Percentiles rank a stretch among this genome's conserved stretches.
These are phyloP conservation scores for Neurospora sp. DNA, from an alignment of 495 filamentous ascomycete genomes.

Conservation along the genomic window DNA sequence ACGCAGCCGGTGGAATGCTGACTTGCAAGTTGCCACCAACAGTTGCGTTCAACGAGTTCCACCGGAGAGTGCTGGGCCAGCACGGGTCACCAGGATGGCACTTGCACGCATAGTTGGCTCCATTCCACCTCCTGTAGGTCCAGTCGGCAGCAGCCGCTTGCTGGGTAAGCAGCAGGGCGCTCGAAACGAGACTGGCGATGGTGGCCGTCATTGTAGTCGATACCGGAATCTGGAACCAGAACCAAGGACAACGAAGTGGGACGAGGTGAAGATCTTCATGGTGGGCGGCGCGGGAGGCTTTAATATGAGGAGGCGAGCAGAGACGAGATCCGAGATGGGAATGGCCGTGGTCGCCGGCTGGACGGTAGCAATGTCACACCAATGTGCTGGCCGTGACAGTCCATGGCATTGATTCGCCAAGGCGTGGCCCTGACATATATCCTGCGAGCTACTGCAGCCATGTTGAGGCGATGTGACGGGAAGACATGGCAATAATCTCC, in stretches of 20 bases:
- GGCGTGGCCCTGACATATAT: background rate
- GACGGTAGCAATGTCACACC: background rate
- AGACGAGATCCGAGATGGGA: background rate
- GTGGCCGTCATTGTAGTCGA: conserved; percentile 9
- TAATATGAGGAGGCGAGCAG: background rate
- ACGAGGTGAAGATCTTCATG: background rate
- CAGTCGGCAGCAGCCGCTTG: conserved; percentile 3
- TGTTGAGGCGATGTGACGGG: background rate
- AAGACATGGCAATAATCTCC: background rate
- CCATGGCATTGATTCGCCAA: background rate
- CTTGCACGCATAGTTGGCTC: conserved; percentile 31
- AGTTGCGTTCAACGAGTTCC: conserved; percentile 27
- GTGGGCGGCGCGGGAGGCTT: background rate
- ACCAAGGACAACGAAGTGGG: background rate
- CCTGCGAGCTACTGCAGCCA: background rate
- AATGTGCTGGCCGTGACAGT: background rate
- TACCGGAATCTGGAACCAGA: background rate
- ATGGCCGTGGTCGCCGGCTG: background rate
- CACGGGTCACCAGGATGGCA: conserved; percentile 31
- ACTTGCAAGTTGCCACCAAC: conserved; percentile 29
- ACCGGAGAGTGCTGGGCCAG: conserved; percentile 29
- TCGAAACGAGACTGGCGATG: conserved; percentile 5
- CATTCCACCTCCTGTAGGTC: conserved; percentile 21
- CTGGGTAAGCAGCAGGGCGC: conserved; percentile 10
- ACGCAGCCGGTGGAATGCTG: conserved; percentile 27